Evolutionary conservation across 768 basidiomycete genomes (phyloP).

Genomic region (Myochromella boudieri): DNA sequence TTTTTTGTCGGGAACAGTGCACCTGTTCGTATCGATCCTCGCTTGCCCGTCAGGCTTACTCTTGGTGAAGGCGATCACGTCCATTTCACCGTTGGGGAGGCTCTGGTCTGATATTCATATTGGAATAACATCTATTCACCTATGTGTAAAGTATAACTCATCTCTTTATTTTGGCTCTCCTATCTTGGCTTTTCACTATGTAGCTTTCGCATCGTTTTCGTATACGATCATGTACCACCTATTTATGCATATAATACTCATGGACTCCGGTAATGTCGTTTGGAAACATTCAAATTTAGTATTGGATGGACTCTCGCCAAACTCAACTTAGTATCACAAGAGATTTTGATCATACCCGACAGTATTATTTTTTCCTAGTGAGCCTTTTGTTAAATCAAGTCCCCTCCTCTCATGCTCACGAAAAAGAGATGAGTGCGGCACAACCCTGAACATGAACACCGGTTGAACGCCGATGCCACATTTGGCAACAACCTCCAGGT

Average conservation of each 20-base stretch:
- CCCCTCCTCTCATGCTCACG: too few species aligned
- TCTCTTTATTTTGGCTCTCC: slow-evolving; percentile 5
- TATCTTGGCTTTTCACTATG: background rate
- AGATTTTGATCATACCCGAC: too few species aligned
- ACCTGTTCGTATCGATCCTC: slow-evolving; percentile 80
- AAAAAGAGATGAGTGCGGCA: too few species aligned
- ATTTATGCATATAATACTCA: background rate
- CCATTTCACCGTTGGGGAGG: slow-evolving; percentile 55
- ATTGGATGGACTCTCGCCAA: too few species aligned
- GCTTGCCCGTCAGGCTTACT: slow-evolving; percentile 75
- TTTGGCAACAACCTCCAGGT: background rate
- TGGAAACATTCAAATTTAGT: too few species aligned
- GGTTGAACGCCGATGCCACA: background rate
- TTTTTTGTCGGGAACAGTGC: slow-evolving; percentile 82
- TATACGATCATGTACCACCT: slow-evolving; percentile 3
- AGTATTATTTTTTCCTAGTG: too few species aligned
- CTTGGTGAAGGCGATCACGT: slow-evolving; percentile 83
- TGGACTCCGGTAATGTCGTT: too few species aligned
- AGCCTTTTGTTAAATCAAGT: too few species aligned
- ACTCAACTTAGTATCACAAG: too few species aligned
- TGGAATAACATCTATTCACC: background rate
- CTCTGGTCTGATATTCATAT: slow-evolving; percentile 26
- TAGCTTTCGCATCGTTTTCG: slow-evolving; percentile 4
- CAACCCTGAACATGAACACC: too few species aligned
- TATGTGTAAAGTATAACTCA: background rate